Evolutionary conservation across 1,284 basidiomycete species (phyloP), one percentile per base, ranked within the genome.

Genomic region (Pseudozyma flocculosa): DNA sequence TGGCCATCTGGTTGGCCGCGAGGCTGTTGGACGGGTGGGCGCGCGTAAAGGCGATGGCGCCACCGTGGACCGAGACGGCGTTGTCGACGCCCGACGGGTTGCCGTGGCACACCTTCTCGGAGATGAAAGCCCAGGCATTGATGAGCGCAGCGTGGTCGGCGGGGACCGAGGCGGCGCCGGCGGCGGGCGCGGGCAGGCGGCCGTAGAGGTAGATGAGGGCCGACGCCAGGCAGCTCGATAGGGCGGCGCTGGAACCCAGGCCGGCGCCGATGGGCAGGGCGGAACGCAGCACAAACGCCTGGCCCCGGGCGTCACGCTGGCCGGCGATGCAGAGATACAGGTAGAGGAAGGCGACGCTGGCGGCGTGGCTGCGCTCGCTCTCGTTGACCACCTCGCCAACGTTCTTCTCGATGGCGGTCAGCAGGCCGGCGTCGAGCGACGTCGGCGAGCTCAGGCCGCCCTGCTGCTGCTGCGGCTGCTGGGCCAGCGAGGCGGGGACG

Each of bases 221-320:
- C 0, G 89, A 87, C 4, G 92, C 87, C 38, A 90, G 82, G 77
- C 92, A 95, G 15, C 87, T 85, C 4, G 91, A 94, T 80, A 89
- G 95, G 8, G 95, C 92, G 1, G 95, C 95, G 21, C 92, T 96
- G 15, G 94, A 97, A 26, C 95, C 95, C 42, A 98, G 86, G 38
- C 95, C 95, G 9, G 95, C 95, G n/a, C 92, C 89, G 61, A 98
- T 88, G n/a, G 95, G 95, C 11, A 98, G 84, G n/a, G 91, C 89
- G 37, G 92, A 88, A 43, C 94, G 90, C 38, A 88, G 84, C 29
- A 87, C 85, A 75, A 94, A 88, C 52, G 88, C 86, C 78, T 92
- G 85, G 0, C 86, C 83, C 8, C 72, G 88, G 86, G 85, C 84
- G 46, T 82, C 79, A 41, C 80, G 78, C 44, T 81, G 80, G 54